Conservation (phyloP, 306 rosid genomes). For the Phaseolus lunatus region DNA sequence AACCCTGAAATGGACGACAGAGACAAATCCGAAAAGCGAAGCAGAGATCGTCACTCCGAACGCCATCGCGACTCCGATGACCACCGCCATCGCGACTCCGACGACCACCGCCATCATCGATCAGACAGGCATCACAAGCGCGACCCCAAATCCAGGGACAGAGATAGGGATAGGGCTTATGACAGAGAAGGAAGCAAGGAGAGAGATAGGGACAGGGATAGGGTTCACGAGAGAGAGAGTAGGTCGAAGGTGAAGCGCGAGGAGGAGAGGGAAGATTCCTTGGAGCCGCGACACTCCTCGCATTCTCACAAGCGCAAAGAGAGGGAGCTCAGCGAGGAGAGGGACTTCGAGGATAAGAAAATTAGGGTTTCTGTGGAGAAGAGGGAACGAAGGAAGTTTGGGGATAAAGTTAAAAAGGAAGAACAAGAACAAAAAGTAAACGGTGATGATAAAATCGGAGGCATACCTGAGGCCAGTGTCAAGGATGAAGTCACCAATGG, state of each 20-base stretch:
- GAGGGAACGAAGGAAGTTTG: conserved; percentile 71
- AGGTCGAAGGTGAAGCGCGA: conserved; percentile 45
- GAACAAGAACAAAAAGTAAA: conserved; percentile 30
- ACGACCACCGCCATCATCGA: conserved; percentile 58
- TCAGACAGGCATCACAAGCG: conserved; percentile 62
- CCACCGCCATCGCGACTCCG: neutral
- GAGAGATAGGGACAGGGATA: neutral
- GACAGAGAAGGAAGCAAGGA: neutral
- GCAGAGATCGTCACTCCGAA: conserved; percentile 56
- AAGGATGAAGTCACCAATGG: conserved; percentile 49
- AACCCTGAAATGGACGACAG: conserved; percentile 71
- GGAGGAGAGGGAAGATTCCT: conserved; percentile 46
- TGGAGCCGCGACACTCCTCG: conserved; percentile 43
- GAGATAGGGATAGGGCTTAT: conserved; percentile 47
- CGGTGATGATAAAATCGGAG: neutral
- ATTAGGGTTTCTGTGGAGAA: conserved; percentile 66
- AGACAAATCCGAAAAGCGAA: conserved; percentile 65
- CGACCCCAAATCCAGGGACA: conserved; percentile 54
- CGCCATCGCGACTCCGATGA: conserved; percentile 62
- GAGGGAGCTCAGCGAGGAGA: conserved; percentile 69
- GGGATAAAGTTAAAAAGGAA: conserved; percentile 61
- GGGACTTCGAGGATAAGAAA: conserved; percentile 43
- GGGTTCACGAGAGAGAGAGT: neutral
- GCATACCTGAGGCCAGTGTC: conserved; percentile 1
- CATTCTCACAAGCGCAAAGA: conserved; percentile 76